Evolutionary conservation across 495 filamentous ascomycete species (phyloP).

Genomic region (Recurvomyces mirabilis): DNA sequence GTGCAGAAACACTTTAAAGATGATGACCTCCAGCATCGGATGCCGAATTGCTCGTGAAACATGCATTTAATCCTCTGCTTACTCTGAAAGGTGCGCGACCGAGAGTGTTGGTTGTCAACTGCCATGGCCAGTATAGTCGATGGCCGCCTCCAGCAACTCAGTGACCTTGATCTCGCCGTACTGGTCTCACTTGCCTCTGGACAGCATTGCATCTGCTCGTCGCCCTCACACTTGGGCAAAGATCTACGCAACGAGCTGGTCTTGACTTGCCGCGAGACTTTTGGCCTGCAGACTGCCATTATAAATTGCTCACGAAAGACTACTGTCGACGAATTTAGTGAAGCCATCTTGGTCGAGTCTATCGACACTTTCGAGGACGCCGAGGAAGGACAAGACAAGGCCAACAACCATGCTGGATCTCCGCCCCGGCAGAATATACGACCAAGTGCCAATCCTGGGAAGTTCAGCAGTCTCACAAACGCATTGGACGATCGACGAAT

Average conservation of each 20-base stretch:
- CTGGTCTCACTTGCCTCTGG: slow-evolving; percentile 66
- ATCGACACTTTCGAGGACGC: slow-evolving; percentile 4
- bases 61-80: too few species aligned
- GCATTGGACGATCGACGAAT: slow-evolving; percentile 39
- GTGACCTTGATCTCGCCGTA: slow-evolving; percentile 79
- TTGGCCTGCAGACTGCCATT: slow-evolving; percentile 54
- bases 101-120: too few species aligned
- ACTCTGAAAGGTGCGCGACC: too few species aligned
- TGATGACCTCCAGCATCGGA: too few species aligned
- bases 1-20: too few species aligned
- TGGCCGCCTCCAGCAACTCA: slow-evolving; percentile 58
- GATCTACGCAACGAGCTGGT: slow-evolving; percentile 10
- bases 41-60: too few species aligned
- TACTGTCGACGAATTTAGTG: slow-evolving; percentile 68
- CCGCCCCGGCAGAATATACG: too few species aligned
- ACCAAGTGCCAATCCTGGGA: slow-evolving; percentile 16
- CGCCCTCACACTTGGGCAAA: slow-evolving; percentile 43
- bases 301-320: slow-evolving; percentile 61
- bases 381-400: not conserved
- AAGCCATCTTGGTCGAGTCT: slow-evolving; percentile 47
- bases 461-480: slow-evolving; percentile 21
- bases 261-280: slow-evolving; percentile 56
- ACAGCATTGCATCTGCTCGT: slow-evolving; percentile 81
- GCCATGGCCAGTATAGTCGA: slow-evolving; percentile 7
- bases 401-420: not conserved